A percentile compares a stretch with the other conserved stretches of the same genome.
phyloP scores from a whole-genome alignment of 768 basidiomycete species.

The Pulveroboletus frians region DNA sequence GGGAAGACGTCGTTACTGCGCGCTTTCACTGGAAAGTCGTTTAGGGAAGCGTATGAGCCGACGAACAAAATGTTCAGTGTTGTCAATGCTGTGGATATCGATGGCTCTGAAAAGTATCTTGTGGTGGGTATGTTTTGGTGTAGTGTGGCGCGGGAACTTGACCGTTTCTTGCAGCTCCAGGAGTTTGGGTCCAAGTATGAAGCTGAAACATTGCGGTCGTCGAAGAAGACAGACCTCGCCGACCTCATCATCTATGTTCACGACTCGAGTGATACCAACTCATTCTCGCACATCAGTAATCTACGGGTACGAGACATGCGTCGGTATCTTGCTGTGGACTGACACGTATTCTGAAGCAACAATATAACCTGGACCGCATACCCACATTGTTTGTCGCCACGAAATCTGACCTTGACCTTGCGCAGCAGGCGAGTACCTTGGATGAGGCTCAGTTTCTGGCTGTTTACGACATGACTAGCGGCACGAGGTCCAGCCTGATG shows the following conservation, averaged over 20 bases:
- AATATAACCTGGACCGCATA: conserved; percentile 92
- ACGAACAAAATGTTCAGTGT: conserved; percentile 88
- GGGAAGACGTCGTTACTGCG: conserved; percentile 89
- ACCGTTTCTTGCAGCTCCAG: conserved; percentile 61
- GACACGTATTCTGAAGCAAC: conserved; percentile 61
- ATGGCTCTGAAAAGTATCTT: conserved; percentile 92
- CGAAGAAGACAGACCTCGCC: conserved; percentile 86
- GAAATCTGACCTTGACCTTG: conserved; percentile 95
- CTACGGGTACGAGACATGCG: conserved; percentile 58
- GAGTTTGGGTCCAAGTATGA: conserved; percentile 98
- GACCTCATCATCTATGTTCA: conserved; percentile 96
- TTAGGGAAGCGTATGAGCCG: conserved; percentile 71
- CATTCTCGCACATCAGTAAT: conserved; percentile 97
- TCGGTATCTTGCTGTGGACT: conserved; percentile 5
- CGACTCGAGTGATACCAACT: conserved; percentile 98
- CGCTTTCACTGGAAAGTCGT: conserved; percentile 81
- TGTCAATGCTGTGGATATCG: conserved; percentile 92
- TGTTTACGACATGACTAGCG: conserved; percentile 44
- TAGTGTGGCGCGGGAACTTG: conserved; percentile 32
- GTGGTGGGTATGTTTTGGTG: conserved; percentile 57
- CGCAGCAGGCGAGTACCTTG: conserved; percentile 65
- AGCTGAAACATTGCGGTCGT: conserved; percentile 79
- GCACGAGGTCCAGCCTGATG: conserved; percentile 98
- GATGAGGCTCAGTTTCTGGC: background rate
- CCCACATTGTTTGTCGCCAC: conserved; percentile 98